Evolutionary conservation across 2,329 filamentous ascomycete species (phyloP).

Genomic region (Alternaria dauci): DNA sequence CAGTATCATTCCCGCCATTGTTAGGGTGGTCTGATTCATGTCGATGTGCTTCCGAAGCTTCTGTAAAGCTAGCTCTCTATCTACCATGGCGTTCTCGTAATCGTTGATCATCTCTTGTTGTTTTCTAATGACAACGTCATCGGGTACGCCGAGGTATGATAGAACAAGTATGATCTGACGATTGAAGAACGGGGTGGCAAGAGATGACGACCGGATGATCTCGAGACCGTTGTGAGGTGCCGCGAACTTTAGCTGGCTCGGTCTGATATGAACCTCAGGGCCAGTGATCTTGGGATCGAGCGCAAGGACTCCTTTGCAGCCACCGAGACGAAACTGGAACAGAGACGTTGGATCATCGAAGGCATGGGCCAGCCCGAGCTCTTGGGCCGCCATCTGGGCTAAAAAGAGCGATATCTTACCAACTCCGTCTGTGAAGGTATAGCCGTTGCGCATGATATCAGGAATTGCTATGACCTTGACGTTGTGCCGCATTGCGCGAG

Average conservation of each 20-base stretch:
- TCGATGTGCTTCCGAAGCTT: conserved; percentile 81
- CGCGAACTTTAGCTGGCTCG: conserved; percentile 88
- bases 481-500: conserved; percentile 73
- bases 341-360: conserved; percentile 73
- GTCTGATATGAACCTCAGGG: conserved; percentile 77
- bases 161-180: conserved; percentile 90
- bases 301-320: conserved; percentile 87
- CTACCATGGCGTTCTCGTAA: conserved; percentile 74
- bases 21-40: conserved; percentile 80
- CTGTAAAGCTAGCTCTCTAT: conserved; percentile 69
- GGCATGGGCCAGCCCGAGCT: conserved; percentile 69
- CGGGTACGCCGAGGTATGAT: conserved; percentile 75
- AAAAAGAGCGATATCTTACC: conserved; percentile 87
- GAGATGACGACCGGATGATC: conserved; percentile 81
- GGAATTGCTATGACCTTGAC: conserved; percentile 66
- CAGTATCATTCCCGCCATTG: conserved; percentile 76
- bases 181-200: conserved; percentile 82
- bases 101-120: conserved; percentile 72
- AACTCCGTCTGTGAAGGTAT: conserved; percentile 88
- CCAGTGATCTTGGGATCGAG: conserved; percentile 74
- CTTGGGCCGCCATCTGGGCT: conserved; percentile 74
- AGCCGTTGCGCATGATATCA: conserved; percentile 74
- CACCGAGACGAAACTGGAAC: conserved; percentile 90
- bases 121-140: conserved; percentile 71
- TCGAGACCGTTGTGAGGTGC: conserved; percentile 77